Evolutionary conservation across 805 yeast genomes (phyloP).

Genomic region (Isabelozyma pseudorhagii): DNA sequence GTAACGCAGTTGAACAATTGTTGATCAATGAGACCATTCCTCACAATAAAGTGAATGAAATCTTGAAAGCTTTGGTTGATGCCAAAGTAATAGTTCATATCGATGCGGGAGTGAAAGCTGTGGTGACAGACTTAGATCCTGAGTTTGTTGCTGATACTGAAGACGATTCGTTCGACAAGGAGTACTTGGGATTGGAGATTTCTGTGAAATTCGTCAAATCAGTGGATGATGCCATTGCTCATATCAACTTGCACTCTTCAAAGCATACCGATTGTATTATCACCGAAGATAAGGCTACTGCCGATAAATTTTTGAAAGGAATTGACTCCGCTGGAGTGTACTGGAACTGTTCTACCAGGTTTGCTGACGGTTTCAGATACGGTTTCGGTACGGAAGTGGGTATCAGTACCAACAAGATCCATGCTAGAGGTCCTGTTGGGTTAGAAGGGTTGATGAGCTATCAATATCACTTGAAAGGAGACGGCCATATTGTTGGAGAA

Average conservation of each 20-base stretch:
- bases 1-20: conserved; percentile 92
- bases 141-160: conserved; percentile 45
- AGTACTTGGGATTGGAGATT: conserved; percentile 78
- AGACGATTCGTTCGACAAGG: conserved; percentile 74
- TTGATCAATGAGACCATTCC: conserved; percentile 52
- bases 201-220: conserved; percentile 64
- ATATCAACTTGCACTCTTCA: conserved; percentile 89
- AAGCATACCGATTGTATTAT: conserved; percentile 94
- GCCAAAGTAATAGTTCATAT: conserved; percentile 75
- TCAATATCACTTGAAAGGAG: conserved; percentile 89
- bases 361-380: conserved; percentile 97
- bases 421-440: conserved; percentile 98
- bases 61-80: conserved; percentile 45
- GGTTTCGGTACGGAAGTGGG: conserved; percentile 99
- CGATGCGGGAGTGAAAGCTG: conserved; percentile 46
- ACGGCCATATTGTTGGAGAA: conserved; percentile 90
- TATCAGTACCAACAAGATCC: conserved; percentile 93
- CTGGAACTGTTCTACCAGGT: conserved; percentile 96
- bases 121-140: conserved; percentile 11
- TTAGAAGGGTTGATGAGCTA: conserved; percentile 94
- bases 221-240: conserved; percentile 72
- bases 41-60: conserved; percentile 18
- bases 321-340: conserved; percentile 95
- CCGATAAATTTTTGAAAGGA: conserved; percentile 76
- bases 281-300: conserved; percentile 68